A percentile compares a stretch with the other conserved stretches of the same genome.
phyloP scores from a whole-genome alignment of 768 basidiomycete genomes.

The Calocera cornea region DNA sequence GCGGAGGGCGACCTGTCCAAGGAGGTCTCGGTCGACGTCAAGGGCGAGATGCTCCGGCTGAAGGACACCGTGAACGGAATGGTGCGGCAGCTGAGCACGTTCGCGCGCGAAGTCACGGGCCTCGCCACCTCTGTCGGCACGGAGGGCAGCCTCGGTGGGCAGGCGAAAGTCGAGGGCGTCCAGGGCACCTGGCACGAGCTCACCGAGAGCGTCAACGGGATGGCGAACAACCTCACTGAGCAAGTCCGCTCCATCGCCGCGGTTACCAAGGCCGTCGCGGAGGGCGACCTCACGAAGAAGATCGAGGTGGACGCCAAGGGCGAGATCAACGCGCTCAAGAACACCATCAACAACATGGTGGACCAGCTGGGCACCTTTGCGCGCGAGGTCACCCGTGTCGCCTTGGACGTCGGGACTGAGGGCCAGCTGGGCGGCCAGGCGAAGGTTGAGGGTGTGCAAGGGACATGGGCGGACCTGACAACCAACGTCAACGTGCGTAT shows the following conservation, averaged over 20 bases:
- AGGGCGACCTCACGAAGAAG: slow-evolving; percentile 28
- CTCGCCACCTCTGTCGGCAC: slow-evolving; percentile 35
- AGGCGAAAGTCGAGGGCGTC: slow-evolving; percentile 29
- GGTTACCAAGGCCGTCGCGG: slow-evolving; percentile 20
- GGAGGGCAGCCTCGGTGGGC: slow-evolving; percentile 30
- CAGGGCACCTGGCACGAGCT: slow-evolving; percentile 29
- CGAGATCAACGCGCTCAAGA: slow-evolving; percentile 28
- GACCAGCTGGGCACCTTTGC: slow-evolving; percentile 12
- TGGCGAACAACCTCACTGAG: slow-evolving; percentile 16
- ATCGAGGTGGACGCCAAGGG: slow-evolving; percentile 30
- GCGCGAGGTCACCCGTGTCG: slow-evolving; percentile 23
- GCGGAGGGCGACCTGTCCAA: slow-evolving; percentile 83
- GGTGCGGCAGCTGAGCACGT: slow-evolving; percentile 57
- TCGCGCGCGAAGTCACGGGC: slow-evolving; percentile 41
- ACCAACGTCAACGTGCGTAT: slow-evolving; percentile 14
- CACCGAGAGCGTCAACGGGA: slow-evolving; percentile 19
- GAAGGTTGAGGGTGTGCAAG: slow-evolving; percentile 29
- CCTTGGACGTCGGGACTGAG: slow-evolving; percentile 35
- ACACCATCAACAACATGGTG: slow-evolving; percentile 23
- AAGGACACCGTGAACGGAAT: slow-evolving; percentile 67
- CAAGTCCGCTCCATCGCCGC: slow-evolving; percentile 19
- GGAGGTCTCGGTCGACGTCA: slow-evolving; percentile 76
- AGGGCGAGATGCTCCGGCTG: slow-evolving; percentile 79
- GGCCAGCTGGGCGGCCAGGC: slow-evolving; percentile 19
- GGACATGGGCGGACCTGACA: slow-evolving; percentile 28